Base-by-base conservation (phyloP, 306 rosid species). In the Vicia faba region DNA sequence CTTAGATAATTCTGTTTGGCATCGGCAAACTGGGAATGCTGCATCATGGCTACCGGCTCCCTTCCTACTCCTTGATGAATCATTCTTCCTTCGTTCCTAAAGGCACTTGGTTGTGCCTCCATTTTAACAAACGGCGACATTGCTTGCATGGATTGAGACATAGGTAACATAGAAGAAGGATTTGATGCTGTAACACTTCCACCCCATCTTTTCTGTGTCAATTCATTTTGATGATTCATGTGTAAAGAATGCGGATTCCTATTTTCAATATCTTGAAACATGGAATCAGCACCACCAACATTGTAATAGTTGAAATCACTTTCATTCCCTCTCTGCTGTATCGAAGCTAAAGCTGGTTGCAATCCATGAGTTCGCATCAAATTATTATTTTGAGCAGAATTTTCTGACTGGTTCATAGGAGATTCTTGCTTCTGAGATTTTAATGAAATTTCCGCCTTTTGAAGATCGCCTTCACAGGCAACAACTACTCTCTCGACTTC, bases 401-500 rank as follows among this genome's bases (percentile, higher is more conserved):
- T 90, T 79, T 91, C 95, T 2, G 84, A 77, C 80, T 81, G 74
- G 48, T 77, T 75, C 11, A 74, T 49, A 31, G 73, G 75, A 12
- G 80, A 71, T 5, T 91, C 92, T 41, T 75, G 84, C 85, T 91
- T 91, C 68, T 71, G 77, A 19, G 71, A 33, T 71, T 82, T 85
- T 61, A 91, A 77, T 73, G 79, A 65, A 35, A 59, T 83, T 35
- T 81, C 87, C 15, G 87, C 88, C 81, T 86, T 88, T 36, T 84
- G 80, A 72, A 91, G 84, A 78, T 91, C 95, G 69, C 97, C 97
- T 74, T 91, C 97, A 79, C 80, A 85, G 64, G 87, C 67, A 48
- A 91, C 88, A 71, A 91, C 78, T 20, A 80, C 82, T 81, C 95
- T 86, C 71, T 91, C 97, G 63, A 88, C 92, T 71, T 91, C 97